Base-by-base conservation (phyloP, 305 asterid species). In the Plantago coronopus region DNA sequence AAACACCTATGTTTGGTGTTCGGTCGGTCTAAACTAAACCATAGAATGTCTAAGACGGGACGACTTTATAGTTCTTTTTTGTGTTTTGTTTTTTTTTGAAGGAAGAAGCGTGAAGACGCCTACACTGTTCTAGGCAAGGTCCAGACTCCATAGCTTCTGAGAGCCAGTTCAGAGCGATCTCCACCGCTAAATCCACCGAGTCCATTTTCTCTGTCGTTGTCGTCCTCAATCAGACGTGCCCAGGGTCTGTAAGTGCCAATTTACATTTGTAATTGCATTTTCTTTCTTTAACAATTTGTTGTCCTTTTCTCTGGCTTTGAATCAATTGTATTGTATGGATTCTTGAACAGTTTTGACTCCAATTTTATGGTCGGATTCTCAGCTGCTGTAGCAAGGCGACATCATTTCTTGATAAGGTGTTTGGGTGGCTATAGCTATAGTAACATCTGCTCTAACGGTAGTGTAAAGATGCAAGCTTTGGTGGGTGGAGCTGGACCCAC, bases 351-450 rank as follows among this genome's bases (percentile, higher is more conserved):
- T 60, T n/a, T n/a, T n/a, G n/a, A n/a, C n/a, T n/a, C n/a, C n/a
- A n/a, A n/a, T 65, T 29, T 66, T 40, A 75, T 79, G 86, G 77
- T 85, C 71, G 78, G 88, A 18, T 67, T 65, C 23, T 59, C 76
- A 69, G 72, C 76, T 59, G 74, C 81, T 54, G 77, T 81, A 62
- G 71, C 63, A 64, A 80, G 95, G 66, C 79, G 94, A 78, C 95
- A 79, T 54, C 83, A 79, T 45, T 84, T 88, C 75, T 74, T 88
- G 79, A 51, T 77, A 61, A 79, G 87, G 95, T 88, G 96, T 75
- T 79, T 88, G 66, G 82, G 83, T 69, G 84, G 70, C 62, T 70
- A 44, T 53, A 60, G 20, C 16, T 3, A 49, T 49, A 31, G 73
- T 63, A 50, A 34, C 55, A 61, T 19, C 27, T 13, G 43, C 20